Conservation (phyloP, 768 basidiomycete genomes). For the Macrolepiota fuliginosa region DNA sequence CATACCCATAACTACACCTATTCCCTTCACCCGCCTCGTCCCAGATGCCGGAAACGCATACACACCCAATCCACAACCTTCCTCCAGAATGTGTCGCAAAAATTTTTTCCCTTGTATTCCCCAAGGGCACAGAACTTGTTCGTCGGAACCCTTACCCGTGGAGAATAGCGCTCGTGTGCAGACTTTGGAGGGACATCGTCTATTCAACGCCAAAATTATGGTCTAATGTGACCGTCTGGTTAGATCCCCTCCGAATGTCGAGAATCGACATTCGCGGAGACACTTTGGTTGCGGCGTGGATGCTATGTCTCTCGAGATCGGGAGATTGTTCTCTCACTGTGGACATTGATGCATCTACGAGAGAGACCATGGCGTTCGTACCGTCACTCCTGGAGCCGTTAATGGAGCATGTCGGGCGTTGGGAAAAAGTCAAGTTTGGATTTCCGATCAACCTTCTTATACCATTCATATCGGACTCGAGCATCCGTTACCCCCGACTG, state of each 20-base stretch:
- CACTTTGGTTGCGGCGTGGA: neutral
- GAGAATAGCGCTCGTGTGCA: constrained; percentile 2
- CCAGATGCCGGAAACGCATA: neutral
- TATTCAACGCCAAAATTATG: neutral
- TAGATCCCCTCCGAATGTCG: neutral
- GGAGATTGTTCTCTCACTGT: neutral
- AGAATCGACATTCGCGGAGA: neutral
- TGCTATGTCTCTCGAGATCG: constrained; percentile 1
- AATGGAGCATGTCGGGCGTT: neutral
- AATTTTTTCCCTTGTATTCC: neutral
- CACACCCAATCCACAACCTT: neutral
- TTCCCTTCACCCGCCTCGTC: neutral
- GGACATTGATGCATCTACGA: neutral
- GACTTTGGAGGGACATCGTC: neutral
- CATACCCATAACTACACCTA: neutral
- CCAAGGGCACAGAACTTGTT: neutral
- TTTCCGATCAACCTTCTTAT: neutral
- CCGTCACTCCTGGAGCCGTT: neutral
- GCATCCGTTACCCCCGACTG: neutral
- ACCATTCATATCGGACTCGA: neutral
- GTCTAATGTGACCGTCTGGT: neutral
- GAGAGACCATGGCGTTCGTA: neutral
- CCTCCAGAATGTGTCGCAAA: constrained; percentile 2
- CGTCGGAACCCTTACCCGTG: neutral
- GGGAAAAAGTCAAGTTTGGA: neutral